Evolutionary conservation across 164 flowering plant genomes (phyloP).

Genomic region (Magnolia kwangsiensis): DNA sequence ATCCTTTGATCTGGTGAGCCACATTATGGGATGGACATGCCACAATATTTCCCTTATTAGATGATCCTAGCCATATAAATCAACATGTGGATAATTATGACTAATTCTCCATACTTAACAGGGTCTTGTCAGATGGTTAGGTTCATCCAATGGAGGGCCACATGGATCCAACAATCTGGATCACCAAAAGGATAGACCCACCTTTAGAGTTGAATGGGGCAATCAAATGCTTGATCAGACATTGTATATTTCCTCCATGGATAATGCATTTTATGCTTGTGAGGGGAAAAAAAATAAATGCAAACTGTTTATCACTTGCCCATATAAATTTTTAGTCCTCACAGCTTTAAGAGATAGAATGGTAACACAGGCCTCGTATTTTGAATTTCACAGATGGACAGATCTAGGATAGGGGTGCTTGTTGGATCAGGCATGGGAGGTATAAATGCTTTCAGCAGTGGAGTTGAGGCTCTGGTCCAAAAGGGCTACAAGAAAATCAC

Average conservation of each 20-base stretch:
- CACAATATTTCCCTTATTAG: background rate
- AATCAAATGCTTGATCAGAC: background rate
- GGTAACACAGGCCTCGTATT: background rate
- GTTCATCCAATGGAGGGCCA: background rate
- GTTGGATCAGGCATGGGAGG: conserved; percentile 86
- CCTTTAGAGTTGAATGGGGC: background rate
- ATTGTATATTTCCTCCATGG: background rate
- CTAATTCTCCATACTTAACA: too few relatives aligned
- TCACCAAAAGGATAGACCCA: background rate
- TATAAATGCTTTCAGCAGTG: conserved; percentile 46
- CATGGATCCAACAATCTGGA: background rate
- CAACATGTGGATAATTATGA: background rate
- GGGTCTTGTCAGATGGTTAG: background rate
- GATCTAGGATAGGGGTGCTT: conserved; percentile 20
- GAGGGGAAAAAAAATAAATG: background rate
- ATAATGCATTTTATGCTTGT: background rate
- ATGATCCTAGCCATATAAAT: background rate
- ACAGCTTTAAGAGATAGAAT: background rate
- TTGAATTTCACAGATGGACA: conserved; percentile 49
- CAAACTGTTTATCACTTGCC: background rate
- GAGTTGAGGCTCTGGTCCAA: conserved; percentile 49
- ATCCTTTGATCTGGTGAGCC: background rate
- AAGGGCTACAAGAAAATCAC: conserved; percentile 64
- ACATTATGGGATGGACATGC: background rate
- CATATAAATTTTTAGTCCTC: background rate